Evolutionary conservation across 140 eudicot species (phyloP), one percentile per base, ranked within the genome.

Genomic region (Cichorium intybus): DNA sequence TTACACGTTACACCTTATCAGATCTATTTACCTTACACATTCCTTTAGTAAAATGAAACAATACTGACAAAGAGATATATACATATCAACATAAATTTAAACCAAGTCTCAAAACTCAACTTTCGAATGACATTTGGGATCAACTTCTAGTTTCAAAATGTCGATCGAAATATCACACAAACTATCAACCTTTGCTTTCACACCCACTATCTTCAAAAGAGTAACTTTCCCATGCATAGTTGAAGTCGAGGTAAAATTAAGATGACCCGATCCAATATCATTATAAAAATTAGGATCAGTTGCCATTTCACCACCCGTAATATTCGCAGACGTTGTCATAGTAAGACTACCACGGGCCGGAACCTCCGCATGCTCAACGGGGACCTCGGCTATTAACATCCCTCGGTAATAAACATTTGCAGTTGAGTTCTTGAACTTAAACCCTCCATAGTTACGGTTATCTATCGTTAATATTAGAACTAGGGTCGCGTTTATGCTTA

Each of bases 381-480:
- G 74, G n/a, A 82, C 34, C 50, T 78, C 81, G 7, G 79, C 88
- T 15, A 78, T 39, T n/a, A 60, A 37, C 33, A 66, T 67, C 7
- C 56, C 84, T 20, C 63, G 74, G 46, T 78, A 82, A 24, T 67
- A 51, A 10, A 82, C 64, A 21, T 78, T 48, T 49, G 81, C 73
- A 5, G 68, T 62, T 0, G 82, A 28, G 68, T 78, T 74, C 71
- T 66, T 71, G 75, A 58, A 82, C 28, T 57, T 59, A 58, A 82
- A 82, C 17, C 84, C 52, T 7, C 88, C 88, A 29, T 82, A 78
- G 47, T 82, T 82, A 5, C 70, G 79, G 53, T 82, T 82, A 39
- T 75, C 47, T 15, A 82, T 52, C 2, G 84, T 70, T 20, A 78
- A 47, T 18, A 56, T 61, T 62, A 82, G 24, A 24, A 75, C 81